Base-by-base conservation (phyloP, 352 stramenopile genomes). In the Phytophthora pistaciae region DNA sequence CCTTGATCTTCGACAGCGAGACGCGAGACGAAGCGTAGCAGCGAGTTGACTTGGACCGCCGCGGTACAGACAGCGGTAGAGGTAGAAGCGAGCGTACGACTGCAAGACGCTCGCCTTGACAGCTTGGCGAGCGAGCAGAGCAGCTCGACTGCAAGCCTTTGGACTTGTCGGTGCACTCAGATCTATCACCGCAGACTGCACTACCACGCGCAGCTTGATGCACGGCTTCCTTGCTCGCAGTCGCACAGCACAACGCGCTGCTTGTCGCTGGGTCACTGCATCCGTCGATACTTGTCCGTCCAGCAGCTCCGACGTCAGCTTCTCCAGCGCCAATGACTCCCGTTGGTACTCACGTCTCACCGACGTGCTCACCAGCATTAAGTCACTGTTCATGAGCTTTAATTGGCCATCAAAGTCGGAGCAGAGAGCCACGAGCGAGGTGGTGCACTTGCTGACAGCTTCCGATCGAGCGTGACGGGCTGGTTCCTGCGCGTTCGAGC, bases 371-470 rank as follows among this genome's bases (percentile, higher is more conserved):
- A 64, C 8, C 14, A 70, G 31, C 50, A 66, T 3, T 1, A 77
- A 44, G 20, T 77, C 65, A 5, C 36, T 70, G 29, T 40, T 65
- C 9, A 71, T 48, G 5, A 67, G 23, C 6, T 52, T 27, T 20
- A 77, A 71, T 42, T 77, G 70, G 9, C 74, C 55, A 36, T 79
- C 72, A 9, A 79, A 66, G 31, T 73, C 68, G 16, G 27, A 52
- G 36, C 67, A 79, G n/a, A 76, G 55, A 10, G 36, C 44, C 40
- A 64, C 20, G 38, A 79, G 46, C 5, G 58, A 20, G 20, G 57
- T 3, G 38, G 58, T 61, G 27, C 42, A 68, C 48, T 55, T 64
- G 44, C 25, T 23, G 23, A 27, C 36, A 56, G 27, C 2, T 21
- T 64, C 48, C 11, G 56, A 64, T 38, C 31, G 9, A 48, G 5